phyloP scores from a whole-genome alignment of 2,329 filamentous ascomycete genomes.

The Xylaria sp. region DNA sequence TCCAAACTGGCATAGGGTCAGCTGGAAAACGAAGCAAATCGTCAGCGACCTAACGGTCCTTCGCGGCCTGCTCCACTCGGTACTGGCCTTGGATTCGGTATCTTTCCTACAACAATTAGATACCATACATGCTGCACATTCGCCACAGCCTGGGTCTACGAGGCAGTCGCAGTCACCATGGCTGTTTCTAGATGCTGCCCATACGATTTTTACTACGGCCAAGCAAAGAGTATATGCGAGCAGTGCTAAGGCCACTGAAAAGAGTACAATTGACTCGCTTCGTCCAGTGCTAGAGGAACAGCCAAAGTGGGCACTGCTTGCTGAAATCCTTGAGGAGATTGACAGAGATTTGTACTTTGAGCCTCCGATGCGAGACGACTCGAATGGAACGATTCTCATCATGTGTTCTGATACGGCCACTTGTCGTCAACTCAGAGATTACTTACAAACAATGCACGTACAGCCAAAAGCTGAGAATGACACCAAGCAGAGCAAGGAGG shows the following conservation, averaged over 20 bases:
- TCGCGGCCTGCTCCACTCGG: constrained; percentile 76
- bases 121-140: constrained; percentile 88
- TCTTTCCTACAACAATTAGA: constrained; percentile 92
- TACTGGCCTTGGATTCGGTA: constrained; percentile 87
- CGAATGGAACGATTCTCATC: constrained; percentile 88
- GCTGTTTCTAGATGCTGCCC: constrained; percentile 93
- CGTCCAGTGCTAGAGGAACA: constrained; percentile 87
- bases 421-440: constrained; percentile 86
- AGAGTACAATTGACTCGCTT: constrained; percentile 61
- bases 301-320: constrained; percentile 88
- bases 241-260: constrained; percentile 56
- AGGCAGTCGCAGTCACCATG: constrained; percentile 90
- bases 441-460: constrained; percentile 86
- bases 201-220: constrained; percentile 90
- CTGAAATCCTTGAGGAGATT: constrained; percentile 92
- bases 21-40: constrained; percentile 92
- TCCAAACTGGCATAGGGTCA: constrained; percentile 96
- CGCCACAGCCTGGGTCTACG: constrained; percentile 83
- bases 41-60: constrained; percentile 86
- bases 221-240: constrained; percentile 85
- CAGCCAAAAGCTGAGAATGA: constrained; percentile 54
- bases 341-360: constrained; percentile 89
- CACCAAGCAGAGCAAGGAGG: constrained; percentile 45
- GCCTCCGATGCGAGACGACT: constrained; percentile 74
- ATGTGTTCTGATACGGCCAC: constrained; percentile 92